Conservation (phyloP, 1,139 yeast genomes). For the Lodderomyces orthopsilosis region DNA sequence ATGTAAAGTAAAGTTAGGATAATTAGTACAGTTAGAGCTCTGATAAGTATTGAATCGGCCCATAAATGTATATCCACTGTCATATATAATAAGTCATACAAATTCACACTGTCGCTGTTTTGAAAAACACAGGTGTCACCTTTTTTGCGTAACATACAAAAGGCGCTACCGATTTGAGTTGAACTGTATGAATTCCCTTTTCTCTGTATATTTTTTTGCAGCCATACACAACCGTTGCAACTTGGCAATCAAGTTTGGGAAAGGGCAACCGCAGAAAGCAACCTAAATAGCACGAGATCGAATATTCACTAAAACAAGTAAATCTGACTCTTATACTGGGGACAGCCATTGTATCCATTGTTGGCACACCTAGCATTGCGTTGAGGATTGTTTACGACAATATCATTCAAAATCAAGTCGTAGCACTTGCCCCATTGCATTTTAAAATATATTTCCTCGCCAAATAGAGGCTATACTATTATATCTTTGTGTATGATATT, state of each 20-base stretch:
- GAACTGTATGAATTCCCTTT: too few relatives aligned
- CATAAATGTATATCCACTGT: neutral
- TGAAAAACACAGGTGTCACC: neutral
- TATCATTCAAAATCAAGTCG: neutral
- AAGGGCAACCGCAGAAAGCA: too few relatives aligned
- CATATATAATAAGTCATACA: neutral
- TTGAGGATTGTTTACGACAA: neutral
- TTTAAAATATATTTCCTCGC: neutral
- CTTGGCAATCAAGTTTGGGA: too few relatives aligned
- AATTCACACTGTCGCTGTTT: neutral
- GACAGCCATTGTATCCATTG: too few relatives aligned
- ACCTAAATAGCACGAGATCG: too few relatives aligned
- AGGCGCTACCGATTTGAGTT: too few relatives aligned
- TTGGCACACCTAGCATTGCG: neutral
- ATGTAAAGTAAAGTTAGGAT: neutral
- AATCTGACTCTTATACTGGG: too few relatives aligned
- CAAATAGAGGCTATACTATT: neutral
- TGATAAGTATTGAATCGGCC: neutral
- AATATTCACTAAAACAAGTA: too few relatives aligned
- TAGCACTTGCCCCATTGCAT: neutral
- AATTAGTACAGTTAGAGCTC: neutral
- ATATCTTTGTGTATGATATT: neutral
- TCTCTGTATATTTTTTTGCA: too few relatives aligned
- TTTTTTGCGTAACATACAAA: neutral
- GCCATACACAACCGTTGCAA: too few relatives aligned